Evolutionary conservation across 2,329 filamentous ascomycete genomes (phyloP).

Genomic region (Neodidymelliopsis sp.): DNA sequence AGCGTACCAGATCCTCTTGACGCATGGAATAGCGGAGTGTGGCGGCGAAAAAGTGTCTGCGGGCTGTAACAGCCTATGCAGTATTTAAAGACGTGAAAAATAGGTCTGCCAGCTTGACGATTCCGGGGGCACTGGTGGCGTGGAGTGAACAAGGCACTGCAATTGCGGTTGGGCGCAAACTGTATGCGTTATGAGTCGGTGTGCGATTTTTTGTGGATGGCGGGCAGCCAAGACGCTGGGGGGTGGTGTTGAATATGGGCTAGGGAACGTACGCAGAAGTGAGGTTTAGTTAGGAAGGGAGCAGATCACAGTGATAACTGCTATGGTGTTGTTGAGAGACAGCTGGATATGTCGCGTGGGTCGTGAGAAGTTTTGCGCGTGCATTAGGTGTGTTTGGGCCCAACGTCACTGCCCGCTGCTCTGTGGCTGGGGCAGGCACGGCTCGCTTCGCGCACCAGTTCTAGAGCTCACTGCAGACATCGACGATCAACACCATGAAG

Average conservation of each 20-base stretch:
- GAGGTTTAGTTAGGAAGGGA: background rate
- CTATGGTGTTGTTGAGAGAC: constrained; percentile 5
- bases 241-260: background rate
- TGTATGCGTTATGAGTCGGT: constrained; percentile 18
- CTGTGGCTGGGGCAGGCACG: constrained; percentile 13
- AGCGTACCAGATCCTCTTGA: constrained; percentile 88
- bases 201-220: constrained; percentile 7
- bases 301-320: constrained; percentile 3
- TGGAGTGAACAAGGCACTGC: constrained; percentile 17
- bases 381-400: constrained; percentile 10
- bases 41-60: constrained; percentile 38
- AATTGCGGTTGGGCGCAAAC: constrained; percentile 30
- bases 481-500: constrained; percentile 10
- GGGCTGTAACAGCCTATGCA: constrained; percentile 50
- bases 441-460: background rate
- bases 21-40: constrained; percentile 72
- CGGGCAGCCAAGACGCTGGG: constrained; percentile 2
- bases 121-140: constrained; percentile 13
- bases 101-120: constrained; percentile 47
- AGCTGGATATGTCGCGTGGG: constrained; percentile 8
- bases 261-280: constrained; percentile 3
- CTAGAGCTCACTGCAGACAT: constrained; percentile 6
- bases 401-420: constrained; percentile 15
- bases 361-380: constrained; percentile 10
- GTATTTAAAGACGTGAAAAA: constrained; percentile 22